Evolutionary conservation across 108 stramenopile species (phyloP), one percentile per base, ranked within the genome.

Genomic region (Mediolabrus comicus): DNA sequence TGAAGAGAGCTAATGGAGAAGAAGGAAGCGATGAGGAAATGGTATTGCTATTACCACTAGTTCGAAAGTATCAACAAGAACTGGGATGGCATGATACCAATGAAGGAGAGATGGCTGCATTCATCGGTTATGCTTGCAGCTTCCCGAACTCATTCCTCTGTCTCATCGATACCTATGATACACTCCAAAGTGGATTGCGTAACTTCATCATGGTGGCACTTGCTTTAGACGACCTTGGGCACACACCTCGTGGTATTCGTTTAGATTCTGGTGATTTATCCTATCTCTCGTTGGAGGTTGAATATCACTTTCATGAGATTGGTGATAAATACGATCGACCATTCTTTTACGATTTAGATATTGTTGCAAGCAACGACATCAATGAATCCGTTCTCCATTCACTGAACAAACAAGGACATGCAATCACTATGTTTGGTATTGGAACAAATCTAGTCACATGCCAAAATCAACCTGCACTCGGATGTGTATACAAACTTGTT

Each of bases 401-500:
- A 34, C 72, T 98, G 10, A 76, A 78, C 33, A 69, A 86, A 66
- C 82, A 96, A 62, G 91, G 88, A 4, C 97, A 98, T 80, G 86
- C 84, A 34, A 95, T 99, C 53, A 96, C 97, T 39, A 67, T 91
- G n/a, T 98, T 89, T 77, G 99, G 98, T n/a, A 97, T 99, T 46
- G 99, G 99, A 4, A 97, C 96, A 7, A 80, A 91, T 60, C 84
- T 99, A n/a, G 99, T 99, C 30, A 99, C 99, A 3, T 99, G 99
- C 72, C 98, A 98, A 83, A 84, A 86, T 12, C 98, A 99, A 69
- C 99, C 99, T 9, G 98, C 99, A n/a, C 83, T 99, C 4, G 99
- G 99, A 14, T 97, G 98, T 62, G 98, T 99, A 10, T 97, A 95
- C 88, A 97, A 97, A 79, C 85, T 97, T 24, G 96, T 96, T 26